Base-by-base conservation (phyloP, 2,329 filamentous ascomycete genomes). In the Calonectria pauciramosa region DNA sequence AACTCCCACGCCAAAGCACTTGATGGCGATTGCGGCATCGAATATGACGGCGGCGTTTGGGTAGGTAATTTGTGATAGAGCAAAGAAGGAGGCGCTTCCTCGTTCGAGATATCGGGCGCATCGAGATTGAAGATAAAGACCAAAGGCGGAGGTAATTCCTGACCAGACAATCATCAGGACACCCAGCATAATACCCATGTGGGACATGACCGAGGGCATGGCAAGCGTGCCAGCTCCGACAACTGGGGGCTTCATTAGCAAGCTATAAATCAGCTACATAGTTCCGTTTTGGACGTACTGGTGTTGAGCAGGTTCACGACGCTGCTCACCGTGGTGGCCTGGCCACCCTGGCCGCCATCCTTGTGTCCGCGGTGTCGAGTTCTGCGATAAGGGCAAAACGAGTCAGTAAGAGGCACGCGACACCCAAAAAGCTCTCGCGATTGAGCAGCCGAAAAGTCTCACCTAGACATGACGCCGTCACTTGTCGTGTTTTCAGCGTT, bases 231-330 rank as follows among this genome's bases (percentile, higher is more conserved):
- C 97, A 44, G 97, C 96, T 71, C 97, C 97, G 77, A 99, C 92
- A 82, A 99, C 95, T 97, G 81, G 54, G 73, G 32, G n/a, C 23
- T 47, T 63, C 47, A 70, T 81, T 70, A 83, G 79, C 72, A 73
- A 23, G 30, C 28, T 49, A 28, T 14, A 14, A 36, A 52, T 28
- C 23, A 71, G 76, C 78, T 56, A 76, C n/a, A 14, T 60, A 74
- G 49, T 9, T 16, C 20, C n/a, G 52, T 81, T 20, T 44, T 56
- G 8, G 32, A 75, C 91, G 73, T 90, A 97, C 95, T 99, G 23
- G 97, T 99, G 86, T 99, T 99, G 77, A 99, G 90, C 77, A 99
- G 89, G 85, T 99, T 99, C 86, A 99, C 94, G 78, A 97, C 94
- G 84, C 96, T 98, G 87, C 96, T 98, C 69, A 94, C 85, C 92